Percentiles rank a stretch among this genome's conserved stretches.
phyloP scores from a whole-genome alignment of 2,329 filamentous ascomycete genomes.

The Penicillium sp. region DNA sequence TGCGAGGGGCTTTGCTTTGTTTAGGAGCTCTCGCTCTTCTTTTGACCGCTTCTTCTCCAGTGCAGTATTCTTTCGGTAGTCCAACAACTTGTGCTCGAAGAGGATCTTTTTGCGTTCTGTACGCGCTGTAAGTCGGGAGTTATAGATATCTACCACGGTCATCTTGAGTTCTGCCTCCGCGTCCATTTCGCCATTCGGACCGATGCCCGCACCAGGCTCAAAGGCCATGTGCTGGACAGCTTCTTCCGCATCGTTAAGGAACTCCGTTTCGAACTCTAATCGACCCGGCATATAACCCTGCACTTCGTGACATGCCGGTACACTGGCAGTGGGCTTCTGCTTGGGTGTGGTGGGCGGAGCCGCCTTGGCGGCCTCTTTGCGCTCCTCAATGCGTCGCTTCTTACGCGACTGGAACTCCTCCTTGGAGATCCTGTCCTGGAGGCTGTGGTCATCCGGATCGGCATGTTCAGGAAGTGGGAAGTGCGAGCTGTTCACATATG shows the following conservation, averaged over 20 bases:
- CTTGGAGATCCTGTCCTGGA: slow-evolving; percentile 75
- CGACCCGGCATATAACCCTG: slow-evolving; percentile 98
- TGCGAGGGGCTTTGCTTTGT: slow-evolving; percentile 92
- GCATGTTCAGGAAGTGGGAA: slow-evolving; percentile 87
- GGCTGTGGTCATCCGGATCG: slow-evolving; percentile 71
- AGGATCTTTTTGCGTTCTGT: slow-evolving; percentile 95
- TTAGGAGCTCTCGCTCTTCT: slow-evolving; percentile 84
- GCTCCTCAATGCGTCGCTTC: slow-evolving; percentile 87
- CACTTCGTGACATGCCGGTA: slow-evolving; percentile 94
- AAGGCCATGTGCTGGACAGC: slow-evolving; percentile 98
- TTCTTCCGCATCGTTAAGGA: slow-evolving; percentile 96
- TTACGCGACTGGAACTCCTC: slow-evolving; percentile 92
- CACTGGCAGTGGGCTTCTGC: slow-evolving; percentile 91
- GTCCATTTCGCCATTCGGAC: slow-evolving; percentile 81
- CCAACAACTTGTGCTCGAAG: slow-evolving; percentile 88
- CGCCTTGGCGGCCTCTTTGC: slow-evolving; percentile 80
- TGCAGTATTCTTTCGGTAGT: slow-evolving; percentile 87
- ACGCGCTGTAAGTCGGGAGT: slow-evolving; percentile 79
- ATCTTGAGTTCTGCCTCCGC: slow-evolving; percentile 97
- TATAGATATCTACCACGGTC: slow-evolving; percentile 98
- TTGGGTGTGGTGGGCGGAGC: slow-evolving; percentile 80
- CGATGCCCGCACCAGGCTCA: slow-evolving; percentile 89
- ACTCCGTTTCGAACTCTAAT: slow-evolving; percentile 94
- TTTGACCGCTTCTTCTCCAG: slow-evolving; percentile 93
- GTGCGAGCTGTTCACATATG: slow-evolving; percentile 73